These are phyloP conservation scores for Eucalyptus erythrocorys DNA, from an alignment of 345 rosid species.

Conservation along the genomic window DNA sequence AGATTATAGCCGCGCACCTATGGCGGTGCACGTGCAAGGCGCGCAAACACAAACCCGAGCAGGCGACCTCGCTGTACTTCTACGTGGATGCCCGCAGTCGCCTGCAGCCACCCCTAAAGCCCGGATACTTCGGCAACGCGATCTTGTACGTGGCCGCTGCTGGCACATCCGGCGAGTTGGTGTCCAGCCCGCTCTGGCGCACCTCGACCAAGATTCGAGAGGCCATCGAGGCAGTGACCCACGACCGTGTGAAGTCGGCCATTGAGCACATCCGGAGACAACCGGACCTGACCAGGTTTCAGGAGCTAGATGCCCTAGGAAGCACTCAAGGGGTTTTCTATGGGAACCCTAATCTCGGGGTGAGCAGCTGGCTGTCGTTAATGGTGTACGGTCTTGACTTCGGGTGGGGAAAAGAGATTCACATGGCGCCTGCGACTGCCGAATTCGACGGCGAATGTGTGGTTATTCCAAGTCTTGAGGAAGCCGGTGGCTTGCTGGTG, in stretches of 20 bases:
- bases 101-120: no score
- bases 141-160: no score
- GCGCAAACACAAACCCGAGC: neutral
- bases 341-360: conserved; percentile 55
- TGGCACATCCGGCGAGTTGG: no score
- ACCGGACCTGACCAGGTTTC: neutral
- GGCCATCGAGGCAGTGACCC: no score
- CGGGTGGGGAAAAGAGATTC: no score
- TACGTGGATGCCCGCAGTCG: no score
- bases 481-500: conserved; percentile 1
- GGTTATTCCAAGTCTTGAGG: conserved; percentile 14
- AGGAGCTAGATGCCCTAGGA: conserved; percentile 32
- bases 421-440: conserved; percentile 18
- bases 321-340: conserved; percentile 31
- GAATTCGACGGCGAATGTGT: conserved; percentile 19
- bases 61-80: no score
- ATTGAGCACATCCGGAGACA: no score
- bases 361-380: conserved; percentile 39
- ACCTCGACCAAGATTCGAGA: no score
- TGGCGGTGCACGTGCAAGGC: conserved; percentile 30
- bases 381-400: conserved; percentile 38
- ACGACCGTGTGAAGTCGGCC: no score
- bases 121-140: no score
- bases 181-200: no score
- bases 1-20: conserved; percentile 17